Evolutionary conservation across 2,329 filamentous ascomycete species (phyloP), one percentile per base, ranked within the genome.

Genomic region (Taxawa tesnikishii): DNA sequence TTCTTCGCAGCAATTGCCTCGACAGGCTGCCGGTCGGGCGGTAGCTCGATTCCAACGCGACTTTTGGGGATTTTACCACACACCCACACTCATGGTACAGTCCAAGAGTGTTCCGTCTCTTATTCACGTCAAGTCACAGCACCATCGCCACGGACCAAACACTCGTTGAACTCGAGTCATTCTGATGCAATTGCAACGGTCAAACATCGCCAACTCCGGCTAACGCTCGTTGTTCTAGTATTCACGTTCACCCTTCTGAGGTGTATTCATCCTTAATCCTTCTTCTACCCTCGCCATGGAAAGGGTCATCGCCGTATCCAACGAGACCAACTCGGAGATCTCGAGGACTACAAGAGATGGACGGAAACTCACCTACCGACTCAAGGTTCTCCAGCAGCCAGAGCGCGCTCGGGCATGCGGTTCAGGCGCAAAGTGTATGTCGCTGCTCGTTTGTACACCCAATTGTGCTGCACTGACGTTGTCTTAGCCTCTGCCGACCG

Each of bases 341-440:
- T 60, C 58, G 38, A 67, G 79, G 31, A 63, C 70, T 32, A 93
- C 83, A 26, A 75, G 75, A 46, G 77, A 80, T 46, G 83, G 83
- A 40, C 75, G 82, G 45, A 75, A 68, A 41, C 70, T 94, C 44
- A 83, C 75, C 51, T 96, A 96, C 58, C 68, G 72, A 42, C 65
- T 96, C 56, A 75, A 73, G 38, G 85, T 96, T 34, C 77, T 94
- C 47, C 90, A 98, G 60, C 84, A 96, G 55, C 90, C 90, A 13
- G 81, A 93, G 61, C 82, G 87, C 49, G 88, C 90, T 30, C 74
- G 90, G 65, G 90, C 90, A 34, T 98, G 90, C 56, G 90, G 90
- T 49, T 87, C 85, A 34, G 90, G 90, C 38, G 84, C 84, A 33
- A 96, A 96, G 63, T 93, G 84, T 93, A 68, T 59, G 79, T 42